A percentile compares a stretch with the other conserved stretches of the same genome.
Evolutionary conservation across 164 flowering plant species (phyloP).

Genomic region (Umbilicus rupestris): DNA sequence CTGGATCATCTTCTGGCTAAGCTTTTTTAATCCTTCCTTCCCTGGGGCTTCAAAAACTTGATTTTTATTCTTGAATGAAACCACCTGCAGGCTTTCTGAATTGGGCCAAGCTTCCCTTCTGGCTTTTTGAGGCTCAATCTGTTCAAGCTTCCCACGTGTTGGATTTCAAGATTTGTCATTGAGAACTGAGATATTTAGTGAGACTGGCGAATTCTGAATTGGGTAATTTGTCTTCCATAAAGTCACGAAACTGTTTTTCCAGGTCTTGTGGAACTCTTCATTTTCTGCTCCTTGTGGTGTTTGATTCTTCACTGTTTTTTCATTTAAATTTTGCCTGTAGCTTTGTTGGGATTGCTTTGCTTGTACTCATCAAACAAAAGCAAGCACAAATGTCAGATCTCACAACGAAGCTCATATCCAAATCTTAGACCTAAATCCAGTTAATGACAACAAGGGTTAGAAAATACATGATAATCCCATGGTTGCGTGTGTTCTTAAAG

Average conservation of each 20-base stretch:
- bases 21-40: too few relatives aligned
- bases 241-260: background rate
- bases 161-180: background rate
- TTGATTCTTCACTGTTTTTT: background rate
- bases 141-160: background rate
- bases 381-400: slow-evolving; percentile 5
- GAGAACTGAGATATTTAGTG: background rate
- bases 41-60: too few relatives aligned
- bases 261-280: background rate
- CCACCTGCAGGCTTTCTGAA: too few relatives aligned
- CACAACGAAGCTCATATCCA: background rate
- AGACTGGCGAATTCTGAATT: background rate
- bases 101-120: too few relatives aligned
- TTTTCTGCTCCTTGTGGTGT: too few relatives aligned
- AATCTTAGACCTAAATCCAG: background rate
- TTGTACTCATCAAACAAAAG: slow-evolving; percentile 7
- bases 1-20: too few relatives aligned
- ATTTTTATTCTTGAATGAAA: too few relatives aligned
- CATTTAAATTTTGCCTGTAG: background rate
- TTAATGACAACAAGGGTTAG: background rate
- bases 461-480: background rate
- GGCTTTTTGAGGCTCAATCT: too few relatives aligned
- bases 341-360: slow-evolving; percentile 5
- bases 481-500: background rate
- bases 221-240: background rate